phyloP scores from a whole-genome alignment of 1,284 basidiomycete species.

The Apiotrichum montevideense region DNA sequence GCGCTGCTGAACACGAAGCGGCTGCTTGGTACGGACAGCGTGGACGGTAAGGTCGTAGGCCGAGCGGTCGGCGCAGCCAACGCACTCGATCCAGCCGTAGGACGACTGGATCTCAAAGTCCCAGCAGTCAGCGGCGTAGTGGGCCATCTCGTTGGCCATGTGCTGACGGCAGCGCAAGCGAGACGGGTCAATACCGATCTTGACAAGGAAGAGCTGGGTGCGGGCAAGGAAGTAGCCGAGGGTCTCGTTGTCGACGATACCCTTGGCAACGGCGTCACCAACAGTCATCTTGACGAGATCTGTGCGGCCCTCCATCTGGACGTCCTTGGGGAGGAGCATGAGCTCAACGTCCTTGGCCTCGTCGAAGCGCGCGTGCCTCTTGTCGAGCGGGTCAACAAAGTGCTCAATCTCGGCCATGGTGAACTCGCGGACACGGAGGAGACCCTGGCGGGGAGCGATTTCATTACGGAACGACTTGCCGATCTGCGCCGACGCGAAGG shows the following conservation, averaged over 20 bases:
- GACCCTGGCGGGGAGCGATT: slow-evolving; percentile 91
- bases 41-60: slow-evolving; percentile 81
- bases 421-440: slow-evolving; percentile 96
- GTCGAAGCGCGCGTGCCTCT: slow-evolving; percentile 75
- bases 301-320: slow-evolving; percentile 71
- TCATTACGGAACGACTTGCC: slow-evolving; percentile 97
- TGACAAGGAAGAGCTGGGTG: slow-evolving; percentile 82
- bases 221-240: slow-evolving; percentile 95
- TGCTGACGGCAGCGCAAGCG: slow-evolving; percentile 92
- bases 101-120: slow-evolving; percentile 96
- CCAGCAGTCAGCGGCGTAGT: slow-evolving; percentile 99
- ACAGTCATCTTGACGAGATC: slow-evolving; percentile 64
- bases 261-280: slow-evolving; percentile 78
- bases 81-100: slow-evolving; percentile 97
- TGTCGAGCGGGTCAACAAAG: slow-evolving; percentile 92
- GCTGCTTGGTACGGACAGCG: slow-evolving; percentile 54
- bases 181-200: slow-evolving; percentile 84
- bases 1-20: slow-evolving; percentile 74
- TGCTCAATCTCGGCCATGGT: slow-evolving; percentile 99
- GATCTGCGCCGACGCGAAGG: slow-evolving; percentile 96
- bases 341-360: slow-evolving; percentile 74
- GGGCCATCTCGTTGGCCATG: slow-evolving; percentile 98
- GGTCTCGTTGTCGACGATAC: slow-evolving; percentile 92
- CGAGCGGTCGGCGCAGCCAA: slow-evolving; percentile 97
- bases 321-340: slow-evolving; percentile 71